These are phyloP conservation scores for Mortierella sp. DNA, from an alignment of 371 early-diverging fungal species.

Conservation along the genomic window DNA sequence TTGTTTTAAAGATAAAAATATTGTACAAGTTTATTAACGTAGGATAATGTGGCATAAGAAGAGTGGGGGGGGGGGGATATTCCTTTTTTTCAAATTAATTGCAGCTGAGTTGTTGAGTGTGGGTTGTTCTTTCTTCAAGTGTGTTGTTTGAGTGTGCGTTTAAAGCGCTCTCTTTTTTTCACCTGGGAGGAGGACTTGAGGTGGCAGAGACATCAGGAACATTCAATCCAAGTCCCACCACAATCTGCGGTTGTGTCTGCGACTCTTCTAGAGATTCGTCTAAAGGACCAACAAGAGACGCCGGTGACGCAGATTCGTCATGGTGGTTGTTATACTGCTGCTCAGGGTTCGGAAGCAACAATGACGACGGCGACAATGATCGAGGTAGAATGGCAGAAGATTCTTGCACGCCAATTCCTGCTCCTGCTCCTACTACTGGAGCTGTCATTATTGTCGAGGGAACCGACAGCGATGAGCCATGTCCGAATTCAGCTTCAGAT, in stretches of 20 bases:
- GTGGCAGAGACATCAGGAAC: neutral
- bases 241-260: neutral
- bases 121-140: neutral
- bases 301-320: neutral
- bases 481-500: neutral
- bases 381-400: neutral
- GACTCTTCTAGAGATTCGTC: neutral
- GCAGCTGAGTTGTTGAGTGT: neutral
- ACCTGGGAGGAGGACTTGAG: neutral
- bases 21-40: neutral
- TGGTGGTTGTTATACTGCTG: neutral
- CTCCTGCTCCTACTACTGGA: neutral
- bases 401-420: neutral
- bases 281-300: neutral
- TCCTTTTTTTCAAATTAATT: neutral
- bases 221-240: constrained; percentile 2
- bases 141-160: no score
- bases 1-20: neutral
- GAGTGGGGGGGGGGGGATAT: neutral
- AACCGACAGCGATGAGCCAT: neutral
- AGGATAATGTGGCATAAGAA: neutral
- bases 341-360: neutral
- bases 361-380: neutral
- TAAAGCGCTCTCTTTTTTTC: no score
- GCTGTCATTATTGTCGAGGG: neutral